Percentiles rank a stretch among this genome's conserved stretches.
These are phyloP conservation scores for Phialophora macrospora DNA, from an alignment of 2,329 filamentous ascomycete species.

Conservation along the genomic window DNA sequence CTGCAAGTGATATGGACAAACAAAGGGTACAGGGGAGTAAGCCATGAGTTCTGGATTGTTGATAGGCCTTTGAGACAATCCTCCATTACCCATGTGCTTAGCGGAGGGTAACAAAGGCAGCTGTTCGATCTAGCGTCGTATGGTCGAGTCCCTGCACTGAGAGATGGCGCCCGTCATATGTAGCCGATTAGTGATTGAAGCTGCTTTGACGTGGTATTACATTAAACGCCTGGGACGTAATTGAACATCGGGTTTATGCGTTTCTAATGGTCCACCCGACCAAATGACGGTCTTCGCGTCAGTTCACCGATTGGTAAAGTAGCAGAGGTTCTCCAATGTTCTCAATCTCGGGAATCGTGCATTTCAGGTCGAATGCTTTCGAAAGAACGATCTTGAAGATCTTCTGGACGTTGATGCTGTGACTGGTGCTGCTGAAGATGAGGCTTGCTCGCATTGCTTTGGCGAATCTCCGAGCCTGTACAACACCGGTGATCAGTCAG, in stretches of 20 bases:
- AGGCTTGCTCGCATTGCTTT: slow-evolving; percentile 97
- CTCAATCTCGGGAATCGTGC: slow-evolving; percentile 98
- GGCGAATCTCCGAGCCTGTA: slow-evolving; percentile 86
- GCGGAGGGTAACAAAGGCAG: background rate
- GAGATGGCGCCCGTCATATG: background rate
- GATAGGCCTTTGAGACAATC: background rate
- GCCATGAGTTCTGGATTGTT: background rate
- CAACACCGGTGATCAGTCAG: background rate
- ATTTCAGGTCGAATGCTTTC: slow-evolving; percentile 98
- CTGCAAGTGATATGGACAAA: background rate
- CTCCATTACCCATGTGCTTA: background rate
- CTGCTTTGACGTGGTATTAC: background rate
- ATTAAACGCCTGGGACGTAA: slow-evolving; percentile 6
- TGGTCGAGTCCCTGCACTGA: background rate
- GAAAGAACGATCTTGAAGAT: slow-evolving; percentile 99
- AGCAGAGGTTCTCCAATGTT: slow-evolving; percentile 95
- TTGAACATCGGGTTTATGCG: background rate
- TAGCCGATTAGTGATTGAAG: background rate
- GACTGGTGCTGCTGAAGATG: slow-evolving; percentile 98
- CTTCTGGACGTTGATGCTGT: slow-evolving; percentile 99
- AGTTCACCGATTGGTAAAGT: slow-evolving; percentile 72
- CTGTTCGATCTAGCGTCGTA: background rate
- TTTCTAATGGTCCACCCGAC: background rate
- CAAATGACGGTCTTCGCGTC: background rate
- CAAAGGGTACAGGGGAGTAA: background rate